phyloP scores from a whole-genome alignment of 2,329 filamentous ascomycete genomes.

The Monilinia polystroma region DNA sequence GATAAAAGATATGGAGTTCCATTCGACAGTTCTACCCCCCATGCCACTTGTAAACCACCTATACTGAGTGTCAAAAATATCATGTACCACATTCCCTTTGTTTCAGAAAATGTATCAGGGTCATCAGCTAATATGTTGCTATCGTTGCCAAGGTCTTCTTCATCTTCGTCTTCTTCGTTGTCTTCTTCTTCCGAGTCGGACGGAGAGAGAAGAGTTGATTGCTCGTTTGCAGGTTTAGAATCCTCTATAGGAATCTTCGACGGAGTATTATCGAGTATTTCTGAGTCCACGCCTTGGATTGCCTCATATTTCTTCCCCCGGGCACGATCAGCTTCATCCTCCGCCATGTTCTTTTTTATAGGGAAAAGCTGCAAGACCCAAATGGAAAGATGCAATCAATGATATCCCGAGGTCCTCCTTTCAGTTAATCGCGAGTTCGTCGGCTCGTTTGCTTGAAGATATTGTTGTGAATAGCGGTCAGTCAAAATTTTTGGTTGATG shows the following conservation, averaged over 20 bases:
- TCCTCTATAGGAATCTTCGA: conserved; percentile 8
- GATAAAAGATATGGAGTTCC: conserved; percentile 83
- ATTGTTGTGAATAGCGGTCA: neutral
- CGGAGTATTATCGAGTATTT: neutral
- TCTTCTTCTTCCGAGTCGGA: conserved; percentile 41
- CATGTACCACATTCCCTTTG: conserved; percentile 83
- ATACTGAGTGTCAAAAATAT: conserved; percentile 83
- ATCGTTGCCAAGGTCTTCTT: conserved; percentile 42
- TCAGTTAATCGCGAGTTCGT: neutral
- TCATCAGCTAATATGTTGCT: conserved; percentile 44
- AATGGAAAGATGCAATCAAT: neutral
- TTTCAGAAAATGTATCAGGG: conserved; percentile 55
- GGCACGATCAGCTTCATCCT: conserved; percentile 23
- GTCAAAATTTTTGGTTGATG: neutral
- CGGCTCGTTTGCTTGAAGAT: neutral
- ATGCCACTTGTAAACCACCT: conserved; percentile 87
- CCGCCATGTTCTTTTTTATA: conserved; percentile 26
- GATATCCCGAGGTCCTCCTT: neutral
- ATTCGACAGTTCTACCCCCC: conserved; percentile 93
- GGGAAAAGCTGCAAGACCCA: neutral
- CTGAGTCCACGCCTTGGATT: conserved; percentile 2
- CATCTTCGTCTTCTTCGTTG: conserved; percentile 41
- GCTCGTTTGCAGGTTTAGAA: conserved; percentile 44
- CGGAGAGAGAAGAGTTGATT: conserved; percentile 51
- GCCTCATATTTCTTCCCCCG: conserved; percentile 22